These are phyloP conservation scores for Erodium moschatum DNA, from an alignment of 441 rosid species.

Conservation along the genomic window DNA sequence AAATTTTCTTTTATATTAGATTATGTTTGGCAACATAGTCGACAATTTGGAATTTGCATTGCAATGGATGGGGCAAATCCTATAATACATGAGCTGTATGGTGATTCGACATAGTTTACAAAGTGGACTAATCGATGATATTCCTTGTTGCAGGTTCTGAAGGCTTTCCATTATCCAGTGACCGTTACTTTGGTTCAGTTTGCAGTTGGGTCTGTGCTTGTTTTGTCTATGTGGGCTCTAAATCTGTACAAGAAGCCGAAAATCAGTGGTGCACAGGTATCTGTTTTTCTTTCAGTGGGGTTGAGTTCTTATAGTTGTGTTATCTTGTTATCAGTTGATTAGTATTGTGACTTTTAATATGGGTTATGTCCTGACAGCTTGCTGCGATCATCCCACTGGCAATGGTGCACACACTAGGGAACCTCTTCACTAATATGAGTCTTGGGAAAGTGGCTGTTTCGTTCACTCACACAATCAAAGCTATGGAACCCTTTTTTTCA, in stretches of 20 bases:
- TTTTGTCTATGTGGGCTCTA: conserved; percentile 67
- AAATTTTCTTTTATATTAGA: not conserved
- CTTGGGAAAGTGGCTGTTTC: conserved; percentile 97
- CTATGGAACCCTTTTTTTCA: conserved; percentile 95
- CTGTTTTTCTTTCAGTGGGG: not conserved
- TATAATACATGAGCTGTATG: not conserved
- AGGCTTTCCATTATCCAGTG: conserved; percentile 63
- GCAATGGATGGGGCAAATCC: not conserved
- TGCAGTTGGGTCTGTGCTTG: conserved; percentile 70
- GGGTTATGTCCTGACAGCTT: conserved; percentile 40
- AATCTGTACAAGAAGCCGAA: conserved; percentile 78
- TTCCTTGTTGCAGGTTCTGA: conserved; percentile 56
- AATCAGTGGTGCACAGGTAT: conserved; percentile 67
- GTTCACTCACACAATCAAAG: conserved; percentile 95
- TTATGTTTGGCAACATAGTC: not conserved
- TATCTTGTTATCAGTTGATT: not conserved
- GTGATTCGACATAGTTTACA: not conserved
- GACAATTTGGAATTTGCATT: not conserved
- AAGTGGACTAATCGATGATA: not conserved
- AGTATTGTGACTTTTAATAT: conserved; percentile 12
- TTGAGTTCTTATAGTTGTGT: not conserved
- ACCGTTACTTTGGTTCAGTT: conserved; percentile 64
- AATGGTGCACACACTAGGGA: conserved; percentile 73
- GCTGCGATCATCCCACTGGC: conserved; percentile 79
- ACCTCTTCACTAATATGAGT: conserved; percentile 89